Evolutionary conservation across 805 yeast genomes (phyloP), one percentile per base, ranked within the genome.

Genomic region (Suhomyces vadensis): DNA sequence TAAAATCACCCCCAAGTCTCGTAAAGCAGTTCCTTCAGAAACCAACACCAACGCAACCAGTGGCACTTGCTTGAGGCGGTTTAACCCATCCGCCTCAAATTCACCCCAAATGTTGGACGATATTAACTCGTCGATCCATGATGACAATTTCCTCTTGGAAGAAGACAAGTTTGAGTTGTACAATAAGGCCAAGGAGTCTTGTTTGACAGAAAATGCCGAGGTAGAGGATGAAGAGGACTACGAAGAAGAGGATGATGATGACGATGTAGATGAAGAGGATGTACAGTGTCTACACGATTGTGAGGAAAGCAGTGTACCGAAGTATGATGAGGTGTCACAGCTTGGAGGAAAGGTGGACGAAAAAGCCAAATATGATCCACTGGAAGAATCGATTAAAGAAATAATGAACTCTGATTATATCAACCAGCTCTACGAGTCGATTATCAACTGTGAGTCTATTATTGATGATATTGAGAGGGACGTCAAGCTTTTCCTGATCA

Each of bases 81-180:
- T 67, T 37, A 54, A 60, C 39, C 59, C 68, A 2, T 67, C 73
- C 4, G 61, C 71, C 3, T 63, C 72, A 0, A 64, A 59, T 46
- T 69, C 75, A 11, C 74, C 75, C 2, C 73, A 67, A 43, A 64
- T 67, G 64, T 41, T 67, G 36, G 61, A 58, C 42, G 67, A 66
- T 33, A 52, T 68, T 25, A 61, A 57, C 45, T 41, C 58, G 1
- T 14, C 33, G 5, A 48, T 67, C 14, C 64, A 55, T 27, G 63
- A 62, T 26, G 72, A 65, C 36, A 39, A 58, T 35, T 61, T 67
- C 29, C 54, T 63, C 19, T 50, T 69, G 19, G 65, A 61, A 4
- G 65, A 60, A 31, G 71, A 69, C 48, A 66, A 67, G 31, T 50
- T 68, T 21, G 71, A 65, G 24, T 55, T 67, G 38, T 58, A 59